These are phyloP conservation scores for Paramyrothecium sp. DNA, from an alignment of 2,329 filamentous ascomycete species.

Conservation along the genomic window DNA sequence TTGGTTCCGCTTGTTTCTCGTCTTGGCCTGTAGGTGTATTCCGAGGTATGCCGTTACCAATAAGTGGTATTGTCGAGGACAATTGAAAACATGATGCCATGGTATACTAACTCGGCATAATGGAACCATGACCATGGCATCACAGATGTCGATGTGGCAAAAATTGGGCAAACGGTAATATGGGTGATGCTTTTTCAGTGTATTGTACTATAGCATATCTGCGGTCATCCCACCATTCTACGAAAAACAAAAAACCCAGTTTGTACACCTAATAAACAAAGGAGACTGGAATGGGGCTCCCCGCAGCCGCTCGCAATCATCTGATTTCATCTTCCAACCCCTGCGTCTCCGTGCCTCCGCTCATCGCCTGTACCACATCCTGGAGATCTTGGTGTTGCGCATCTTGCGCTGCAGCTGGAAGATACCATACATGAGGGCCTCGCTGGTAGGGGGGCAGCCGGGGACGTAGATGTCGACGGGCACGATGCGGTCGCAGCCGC, in stretches of 20 bases:
- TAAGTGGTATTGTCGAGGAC: too few relatives aligned
- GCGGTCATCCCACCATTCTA: not conserved
- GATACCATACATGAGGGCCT: slow-evolving; percentile 67
- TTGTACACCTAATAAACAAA: not conserved
- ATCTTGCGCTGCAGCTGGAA: slow-evolving; percentile 79
- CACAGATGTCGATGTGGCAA: too few relatives aligned
- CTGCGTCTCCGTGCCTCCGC: not conserved
- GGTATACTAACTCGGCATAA: too few relatives aligned
- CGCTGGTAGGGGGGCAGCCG: slow-evolving; percentile 64
- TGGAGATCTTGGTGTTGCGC: slow-evolving; percentile 54
- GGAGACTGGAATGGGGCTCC: not conserved
- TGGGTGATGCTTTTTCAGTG: not conserved
- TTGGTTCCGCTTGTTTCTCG: too few relatives aligned
- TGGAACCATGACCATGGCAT: too few relatives aligned
- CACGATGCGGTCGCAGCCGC: slow-evolving; percentile 74
- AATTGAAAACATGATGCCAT: too few relatives aligned
- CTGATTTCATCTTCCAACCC: not conserved
- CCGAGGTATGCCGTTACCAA: too few relatives aligned
- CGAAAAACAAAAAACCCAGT: not conserved
- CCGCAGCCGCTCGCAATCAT: not conserved
- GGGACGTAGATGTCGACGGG: slow-evolving; percentile 81
- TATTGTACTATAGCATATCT: not conserved
- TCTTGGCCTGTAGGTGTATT: too few relatives aligned
- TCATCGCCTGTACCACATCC: slow-evolving; percentile 60
- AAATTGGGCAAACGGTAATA: not conserved